Evolutionary conservation across 2,329 filamentous ascomycete species (phyloP), one percentile per base, ranked within the genome.

Genomic region (Cadophora gregata): DNA sequence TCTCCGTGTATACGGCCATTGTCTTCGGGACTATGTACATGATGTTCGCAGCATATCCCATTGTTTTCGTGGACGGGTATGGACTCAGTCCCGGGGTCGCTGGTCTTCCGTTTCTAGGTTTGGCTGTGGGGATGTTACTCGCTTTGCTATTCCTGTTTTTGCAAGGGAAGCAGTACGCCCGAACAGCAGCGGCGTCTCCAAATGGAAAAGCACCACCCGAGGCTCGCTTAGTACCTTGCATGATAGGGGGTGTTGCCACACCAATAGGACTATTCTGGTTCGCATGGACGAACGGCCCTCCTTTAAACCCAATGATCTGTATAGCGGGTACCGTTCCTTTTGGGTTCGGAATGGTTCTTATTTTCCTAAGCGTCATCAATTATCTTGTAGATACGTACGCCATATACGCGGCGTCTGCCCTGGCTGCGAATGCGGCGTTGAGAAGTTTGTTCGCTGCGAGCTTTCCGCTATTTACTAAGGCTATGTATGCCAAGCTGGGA

Each of bases 361-460:
- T 92, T 38, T 92, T 92, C 80, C 78, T 92, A 16, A 77, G 80
- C 38, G 78, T 77, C 6, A 71, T 80, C 45, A 81, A 80, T 68
- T 83, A 82, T 69, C 77, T 83, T 24, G 85, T 92, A 67, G 90
- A 92, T 74, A 80, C 74, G 62, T 84, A 93, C 77, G 88, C 89
- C 61, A 90, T 94, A 72, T 95, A 90, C 69, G 91, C 92, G 0
- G 91, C 91, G 0, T 92, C 88, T 0, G 90, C 89, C 0, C 81
- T 94, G 9, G 91, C 92, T 2, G 90, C 90, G 58, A 93, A 89
- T 77, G 84, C 88, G 1, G 86, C 93, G 27, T 80, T 93, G 14
- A 87, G 91, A 66, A 92, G 89, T 0, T 78, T 91, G 14, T 92
- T 93, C 69, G 91, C 90, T 66, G 87, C 89, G 1, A 87, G 85